Evolutionary conservation across 2,329 filamentous ascomycete species (phyloP).

Genomic region (Epichloe baconii): DNA sequence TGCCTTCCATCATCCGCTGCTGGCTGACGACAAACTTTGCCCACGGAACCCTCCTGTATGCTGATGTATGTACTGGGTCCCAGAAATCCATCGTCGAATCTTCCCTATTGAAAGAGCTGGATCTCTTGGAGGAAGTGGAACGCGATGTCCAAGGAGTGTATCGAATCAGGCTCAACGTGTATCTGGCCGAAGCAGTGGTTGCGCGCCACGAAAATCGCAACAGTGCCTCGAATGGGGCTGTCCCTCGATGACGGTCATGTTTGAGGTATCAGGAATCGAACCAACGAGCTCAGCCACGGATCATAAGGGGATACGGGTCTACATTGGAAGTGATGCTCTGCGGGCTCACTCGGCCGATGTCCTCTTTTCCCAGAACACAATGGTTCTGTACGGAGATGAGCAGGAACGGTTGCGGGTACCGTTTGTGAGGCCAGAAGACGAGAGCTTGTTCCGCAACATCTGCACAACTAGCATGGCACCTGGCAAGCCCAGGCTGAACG

Average conservation of each 20-base stretch:
- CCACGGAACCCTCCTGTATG: conserved; percentile 78
- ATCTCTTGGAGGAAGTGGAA: conserved; percentile 52
- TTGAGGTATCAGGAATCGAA: conserved; percentile 54
- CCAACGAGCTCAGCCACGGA: conserved; percentile 24
- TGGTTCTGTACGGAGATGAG: conserved; percentile 78
- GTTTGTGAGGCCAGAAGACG: conserved; percentile 83
- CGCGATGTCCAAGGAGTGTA: conserved; percentile 51
- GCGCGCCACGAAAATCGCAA: conserved; percentile 62
- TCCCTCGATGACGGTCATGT: conserved; percentile 68
- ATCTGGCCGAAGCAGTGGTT: conserved; percentile 81
- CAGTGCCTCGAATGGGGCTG: conserved; percentile 49
- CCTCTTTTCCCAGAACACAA: conserved; percentile 79
- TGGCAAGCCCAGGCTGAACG: conserved; percentile 47
- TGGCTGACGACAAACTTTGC: conserved; percentile 89
- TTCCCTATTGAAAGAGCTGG: conserved; percentile 61
- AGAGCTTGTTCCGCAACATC: conserved; percentile 65
- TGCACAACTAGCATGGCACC: conserved; percentile 45
- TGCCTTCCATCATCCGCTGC: conserved; percentile 88
- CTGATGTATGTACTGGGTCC: conserved; percentile 83
- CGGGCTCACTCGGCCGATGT: conserved; percentile 81
- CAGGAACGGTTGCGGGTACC: conserved; percentile 80
- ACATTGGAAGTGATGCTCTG: conserved; percentile 80
- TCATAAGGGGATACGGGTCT: conserved; percentile 61
- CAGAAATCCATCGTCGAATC: conserved; percentile 74
- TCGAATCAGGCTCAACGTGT: conserved; percentile 67